Base-by-base conservation (phyloP, 352 stramenopile species). In the Globisporangium nagaii region DNA sequence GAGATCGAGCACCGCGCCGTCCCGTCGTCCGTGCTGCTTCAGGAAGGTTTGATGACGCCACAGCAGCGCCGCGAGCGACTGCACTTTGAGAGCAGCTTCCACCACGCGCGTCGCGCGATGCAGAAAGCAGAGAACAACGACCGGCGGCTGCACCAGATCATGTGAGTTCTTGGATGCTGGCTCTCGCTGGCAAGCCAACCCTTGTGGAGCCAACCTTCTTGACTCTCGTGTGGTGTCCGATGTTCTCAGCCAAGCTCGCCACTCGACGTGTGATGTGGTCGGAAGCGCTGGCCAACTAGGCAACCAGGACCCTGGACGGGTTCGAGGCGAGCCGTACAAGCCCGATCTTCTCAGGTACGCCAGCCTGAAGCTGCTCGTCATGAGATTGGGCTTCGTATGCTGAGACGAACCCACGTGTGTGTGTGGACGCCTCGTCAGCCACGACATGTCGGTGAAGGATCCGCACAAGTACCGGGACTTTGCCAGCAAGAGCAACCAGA, bases 1-100 rank as follows among this genome's bases (percentile, higher is more conserved):
- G 68, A 75, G 53, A 86, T 90, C 36, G 73, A 76, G 41, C 54
- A 81, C 37, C 62, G 58, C 5, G 34, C 49, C 4, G 67, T 87
- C 8, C 79, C 79, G 0, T 24, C 35, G 11, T 86, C 79, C 0
- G 66, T 88, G 13, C 45, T 82, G 47, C 50, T 93, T 3, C 74
- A 73, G n/a, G 79, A 93, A 72, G 79, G 82, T 0, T 60, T 90
- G 19, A 86, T 90, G 75, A 86, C 67, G 0, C 78, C 82, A 2
- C 67, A 79, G 24, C 74, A 93, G 47, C 73, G 82, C 6, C 75
- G 82, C 15, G 79, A 93, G 53, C 69, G 79, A 19, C 73, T 82
- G 13, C 60, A 78, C 3, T 90, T 90, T 35, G 75, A 86, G 46
- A 80, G 70, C 17, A 62, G 81, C 15, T 84, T 79, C 50, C 62